Evolutionary conservation across 768 basidiomycete species (phyloP).

Genomic region (Paxillus rubicundulus): DNA sequence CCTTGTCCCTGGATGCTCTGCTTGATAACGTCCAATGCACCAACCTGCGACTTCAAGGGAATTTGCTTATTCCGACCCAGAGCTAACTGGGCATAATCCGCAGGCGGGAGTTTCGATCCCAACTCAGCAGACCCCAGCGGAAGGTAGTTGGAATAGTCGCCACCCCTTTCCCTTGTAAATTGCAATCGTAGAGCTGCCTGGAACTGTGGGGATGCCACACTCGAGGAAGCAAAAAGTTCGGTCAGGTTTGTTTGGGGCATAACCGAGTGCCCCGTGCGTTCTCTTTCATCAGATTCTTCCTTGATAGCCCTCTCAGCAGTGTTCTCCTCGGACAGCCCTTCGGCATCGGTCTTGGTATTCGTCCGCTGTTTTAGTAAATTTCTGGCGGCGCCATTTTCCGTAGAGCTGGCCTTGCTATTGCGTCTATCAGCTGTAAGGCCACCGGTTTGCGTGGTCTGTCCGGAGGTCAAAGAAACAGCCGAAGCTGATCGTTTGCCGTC

Average conservation of each 20-base stretch:
- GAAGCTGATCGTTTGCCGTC: constrained; percentile 1
- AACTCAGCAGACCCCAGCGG: constrained; percentile 28
- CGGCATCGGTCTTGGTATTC: neutral
- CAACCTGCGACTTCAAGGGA: constrained; percentile 36
- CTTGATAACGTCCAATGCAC: constrained; percentile 41
- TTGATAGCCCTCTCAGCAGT: constrained; percentile 15
- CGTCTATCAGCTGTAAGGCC: neutral
- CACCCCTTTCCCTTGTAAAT: constrained; percentile 39
- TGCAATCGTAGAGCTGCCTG: constrained; percentile 22
- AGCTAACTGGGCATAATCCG: constrained; percentile 41
- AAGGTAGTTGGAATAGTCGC: constrained; percentile 52
- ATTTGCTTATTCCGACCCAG: constrained; percentile 45
- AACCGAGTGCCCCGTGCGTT: neutral
- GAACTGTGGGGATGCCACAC: neutral
- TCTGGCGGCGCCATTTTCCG: neutral
- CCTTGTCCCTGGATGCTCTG: constrained; percentile 9
- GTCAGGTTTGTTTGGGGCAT: constrained; percentile 22
- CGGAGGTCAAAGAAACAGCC: constrained; percentile 20
- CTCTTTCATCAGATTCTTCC: neutral
- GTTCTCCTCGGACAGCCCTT: neutral
- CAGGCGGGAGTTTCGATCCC: constrained; percentile 36
- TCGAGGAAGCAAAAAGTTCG: constrained; percentile 14
- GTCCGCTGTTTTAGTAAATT: neutral
- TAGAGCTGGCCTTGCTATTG: neutral
- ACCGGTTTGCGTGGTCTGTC: neutral